phyloP scores from a whole-genome alignment of 306 rosid species.

The Quercus variabilis region DNA sequence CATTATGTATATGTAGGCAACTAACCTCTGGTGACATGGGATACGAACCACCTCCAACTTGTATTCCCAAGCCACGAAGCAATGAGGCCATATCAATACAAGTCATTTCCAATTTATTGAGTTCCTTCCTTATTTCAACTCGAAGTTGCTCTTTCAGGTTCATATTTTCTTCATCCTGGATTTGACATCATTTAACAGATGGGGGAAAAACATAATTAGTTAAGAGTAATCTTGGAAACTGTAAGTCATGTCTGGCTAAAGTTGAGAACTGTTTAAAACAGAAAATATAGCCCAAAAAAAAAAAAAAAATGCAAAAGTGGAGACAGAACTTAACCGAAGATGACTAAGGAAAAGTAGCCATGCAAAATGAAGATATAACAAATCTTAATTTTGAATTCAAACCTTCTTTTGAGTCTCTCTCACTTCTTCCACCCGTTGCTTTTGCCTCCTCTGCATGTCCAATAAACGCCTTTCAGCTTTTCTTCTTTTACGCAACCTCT shows the following conservation, averaged over 20 bases:
- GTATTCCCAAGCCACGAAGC: constrained; percentile 83
- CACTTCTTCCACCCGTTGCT: constrained; percentile 86
- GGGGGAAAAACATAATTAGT: constrained; percentile 2
- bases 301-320: too few species aligned
- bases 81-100: constrained; percentile 73
- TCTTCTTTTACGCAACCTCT: constrained; percentile 75
- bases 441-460: constrained; percentile 82
- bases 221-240: background rate
- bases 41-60: constrained; percentile 44
- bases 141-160: constrained; percentile 80
- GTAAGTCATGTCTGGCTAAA: background rate
- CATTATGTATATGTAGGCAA: background rate
- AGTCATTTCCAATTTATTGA: constrained; percentile 54
- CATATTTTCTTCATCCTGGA: constrained; percentile 77
- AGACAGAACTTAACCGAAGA: background rate
- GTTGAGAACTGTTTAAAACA: constrained; percentile 13
- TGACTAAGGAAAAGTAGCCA: constrained; percentile 5
- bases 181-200: constrained; percentile 24
- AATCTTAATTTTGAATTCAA: constrained; percentile 14
- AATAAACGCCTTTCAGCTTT: constrained; percentile 68
- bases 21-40: constrained; percentile 58
- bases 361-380: background rate
- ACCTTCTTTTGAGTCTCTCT: constrained; percentile 96
- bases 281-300: background rate
- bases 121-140: constrained; percentile 59